Percentiles rank a stretch among this genome's conserved stretches.
Conservation (phyloP, 2,329 filamentous ascomycete species). For the Colletotrichum siamense region DNA sequence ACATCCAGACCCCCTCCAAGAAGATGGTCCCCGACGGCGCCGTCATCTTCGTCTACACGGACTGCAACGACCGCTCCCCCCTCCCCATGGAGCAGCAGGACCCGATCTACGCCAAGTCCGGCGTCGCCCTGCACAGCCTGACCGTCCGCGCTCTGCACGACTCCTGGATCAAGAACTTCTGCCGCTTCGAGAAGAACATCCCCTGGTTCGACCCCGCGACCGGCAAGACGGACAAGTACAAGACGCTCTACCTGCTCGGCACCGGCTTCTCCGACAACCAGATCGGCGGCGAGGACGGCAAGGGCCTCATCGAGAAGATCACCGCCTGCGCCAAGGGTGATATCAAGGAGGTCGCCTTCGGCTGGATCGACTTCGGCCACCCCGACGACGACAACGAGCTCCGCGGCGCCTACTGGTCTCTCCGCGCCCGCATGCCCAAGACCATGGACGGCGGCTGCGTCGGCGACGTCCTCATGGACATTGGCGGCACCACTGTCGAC, state of each 20-base stretch:
- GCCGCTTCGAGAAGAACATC: not conserved
- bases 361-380: not conserved
- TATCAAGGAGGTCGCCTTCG: not conserved
- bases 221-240: not conserved
- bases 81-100: conserved; percentile 21
- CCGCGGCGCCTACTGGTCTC: not conserved
- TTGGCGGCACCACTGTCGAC: not conserved
- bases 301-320: not conserved
- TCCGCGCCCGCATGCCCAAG: not conserved
- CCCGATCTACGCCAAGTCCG: conserved; percentile 18
- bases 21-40: conserved; percentile 10
- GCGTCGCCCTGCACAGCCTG: conserved; percentile 12
- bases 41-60: conserved; percentile 23
- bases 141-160: conserved; percentile 1
- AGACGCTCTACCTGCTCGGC: not conserved
- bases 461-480: not conserved
- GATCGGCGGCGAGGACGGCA: not conserved
- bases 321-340: not conserved
- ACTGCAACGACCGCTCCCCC: conserved; percentile 23
- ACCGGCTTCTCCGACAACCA: not conserved
- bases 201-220: not conserved
- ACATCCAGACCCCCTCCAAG: not conserved
- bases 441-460: not conserved
- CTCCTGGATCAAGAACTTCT: conserved; percentile 22
- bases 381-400: not conserved